Base-by-base conservation (phyloP, 179 eudicot genomes). In the Nepenthes alata region DNA sequence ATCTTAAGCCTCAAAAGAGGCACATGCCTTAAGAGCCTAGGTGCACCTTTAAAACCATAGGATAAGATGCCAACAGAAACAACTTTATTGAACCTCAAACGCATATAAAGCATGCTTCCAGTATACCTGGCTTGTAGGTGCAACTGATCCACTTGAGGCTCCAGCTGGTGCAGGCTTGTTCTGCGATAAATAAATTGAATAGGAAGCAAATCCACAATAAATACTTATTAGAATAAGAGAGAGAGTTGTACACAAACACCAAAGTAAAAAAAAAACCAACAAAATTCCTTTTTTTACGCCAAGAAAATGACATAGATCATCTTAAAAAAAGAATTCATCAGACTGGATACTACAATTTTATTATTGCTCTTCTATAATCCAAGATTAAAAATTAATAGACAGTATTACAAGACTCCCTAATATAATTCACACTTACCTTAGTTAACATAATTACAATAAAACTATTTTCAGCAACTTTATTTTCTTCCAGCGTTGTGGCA, bases 391-490 rank as follows among this genome's bases (percentile, higher is more conserved):
- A 13, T 12, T 52, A 52, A 11, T 5, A 52, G 6, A 52, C 8
- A 41, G 45, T 41, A 1, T 7, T 13, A 50, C 53, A 50, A 50
- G 58, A 7, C 15, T 49, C 15, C 38, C 6, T 41, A 5, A 38
- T 5, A 4, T 15, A 38, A 38, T 5, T 45, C 12, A 16, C 6
- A 34, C 72, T 60, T 67, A 90, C 97, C 93, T 90, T 90, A 16
- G 70, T 64, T 62, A 90, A 71, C 97, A 90, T 90, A 65, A 90
- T 70, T 50, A 90, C 97, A 37, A 90, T 60, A 62, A 85, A 90
- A 75, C 90, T 81, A 62, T 73, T 82, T 55, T 90, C 97, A 13
- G 79, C 86, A 71, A 90, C 93, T 55, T 80, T 73, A 70, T 85
- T 90, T 73, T 85, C 93, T 64, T 76, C 88, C 64, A 90, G 66